Percentiles rank a stretch among this genome's conserved stretches.
These are phyloP conservation scores for Wickerhamiella slavikovae DNA, from an alignment of 805 yeast species.

Conservation along the genomic window DNA sequence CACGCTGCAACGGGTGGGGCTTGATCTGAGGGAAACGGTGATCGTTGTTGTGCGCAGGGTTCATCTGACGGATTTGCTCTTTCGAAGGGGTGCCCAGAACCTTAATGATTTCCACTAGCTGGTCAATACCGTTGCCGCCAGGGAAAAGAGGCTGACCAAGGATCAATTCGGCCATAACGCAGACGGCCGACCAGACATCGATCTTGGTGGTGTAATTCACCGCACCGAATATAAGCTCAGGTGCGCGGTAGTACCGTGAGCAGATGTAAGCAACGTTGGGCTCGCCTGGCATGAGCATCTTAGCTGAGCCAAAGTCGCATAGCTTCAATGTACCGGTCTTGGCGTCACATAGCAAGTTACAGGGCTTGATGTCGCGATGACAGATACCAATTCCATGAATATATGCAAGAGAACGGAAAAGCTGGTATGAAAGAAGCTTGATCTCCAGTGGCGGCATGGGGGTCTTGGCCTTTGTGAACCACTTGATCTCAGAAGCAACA, in stretches of 20 bases:
- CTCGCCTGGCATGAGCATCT: constrained; percentile 69
- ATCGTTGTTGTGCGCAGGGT: constrained; percentile 80
- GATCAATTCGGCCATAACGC: constrained; percentile 93
- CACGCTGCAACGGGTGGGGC: constrained; percentile 36
- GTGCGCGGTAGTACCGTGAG: constrained; percentile 92
- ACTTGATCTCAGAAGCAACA: constrained; percentile 72
- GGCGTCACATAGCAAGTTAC: constrained; percentile 74
- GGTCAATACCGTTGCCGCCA: constrained; percentile 95
- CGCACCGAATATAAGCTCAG: constrained; percentile 93
- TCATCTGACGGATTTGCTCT: constrained; percentile 85
- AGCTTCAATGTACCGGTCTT: constrained; percentile 64
- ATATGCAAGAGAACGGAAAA: constrained; percentile 56
- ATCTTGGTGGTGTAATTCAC: constrained; percentile 91
- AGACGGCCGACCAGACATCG: constrained; percentile 94
- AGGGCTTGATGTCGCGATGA: constrained; percentile 87
- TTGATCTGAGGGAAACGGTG: constrained; percentile 66
- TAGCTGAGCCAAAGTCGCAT: constrained; percentile 94
- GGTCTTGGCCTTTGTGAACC: constrained; percentile 31
- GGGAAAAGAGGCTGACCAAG: constrained; percentile 95
- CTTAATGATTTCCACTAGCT: constrained; percentile 87
- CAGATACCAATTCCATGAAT: constrained; percentile 56
- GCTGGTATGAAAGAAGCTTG: constrained; percentile 69
- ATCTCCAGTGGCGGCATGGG: constrained; percentile 82
- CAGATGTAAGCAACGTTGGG: constrained; percentile 94
- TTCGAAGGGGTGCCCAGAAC: constrained; percentile 87